phyloP scores from a whole-genome alignment of 495 filamentous ascomycete species.

The Apiosordaria backusii region DNA sequence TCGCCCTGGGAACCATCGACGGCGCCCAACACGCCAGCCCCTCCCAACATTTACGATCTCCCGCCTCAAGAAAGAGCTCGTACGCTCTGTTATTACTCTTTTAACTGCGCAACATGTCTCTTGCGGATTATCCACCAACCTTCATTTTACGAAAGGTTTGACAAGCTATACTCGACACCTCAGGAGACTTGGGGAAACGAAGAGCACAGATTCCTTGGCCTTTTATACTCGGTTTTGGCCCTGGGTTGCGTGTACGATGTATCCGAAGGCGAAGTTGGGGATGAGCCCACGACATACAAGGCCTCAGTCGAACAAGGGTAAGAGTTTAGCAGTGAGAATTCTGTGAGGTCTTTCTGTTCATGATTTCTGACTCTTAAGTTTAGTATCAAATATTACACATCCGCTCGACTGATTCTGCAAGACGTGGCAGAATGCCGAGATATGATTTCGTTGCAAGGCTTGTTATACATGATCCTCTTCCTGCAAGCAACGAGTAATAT shows the following conservation, averaged over 20 bases:
- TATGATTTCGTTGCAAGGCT: constrained; percentile 75
- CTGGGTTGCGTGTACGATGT: constrained; percentile 80
- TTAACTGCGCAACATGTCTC: constrained; percentile 80
- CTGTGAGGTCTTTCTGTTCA: neutral
- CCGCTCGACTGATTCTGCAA: constrained; percentile 67
- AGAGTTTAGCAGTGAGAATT: constrained; percentile 4
- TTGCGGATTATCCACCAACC: constrained; percentile 87
- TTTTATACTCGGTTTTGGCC: constrained; percentile 79
- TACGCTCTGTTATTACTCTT: constrained; percentile 67
- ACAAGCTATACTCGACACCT: constrained; percentile 73
- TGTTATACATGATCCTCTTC: constrained; percentile 91
- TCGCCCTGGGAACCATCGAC: constrained; percentile 59
- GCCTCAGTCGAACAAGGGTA: constrained; percentile 78
- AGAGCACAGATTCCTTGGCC: constrained; percentile 77
- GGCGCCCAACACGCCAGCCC: neutral
- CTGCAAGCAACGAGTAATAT: constrained; percentile 87
- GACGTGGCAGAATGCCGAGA: constrained; percentile 93
- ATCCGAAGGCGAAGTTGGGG: constrained; percentile 38
- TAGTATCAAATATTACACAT: constrained; percentile 82
- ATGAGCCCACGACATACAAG: constrained; percentile 52
- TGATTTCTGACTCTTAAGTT: constrained; percentile 11
- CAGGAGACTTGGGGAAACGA: constrained; percentile 65
- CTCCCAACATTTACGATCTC: constrained; percentile 58
- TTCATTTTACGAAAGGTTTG: constrained; percentile 71
- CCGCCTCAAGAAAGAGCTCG: constrained; percentile 65